Evolutionary conservation across 768 basidiomycete genomes (phyloP).

Genomic region (Albatrellus ellisii): DNA sequence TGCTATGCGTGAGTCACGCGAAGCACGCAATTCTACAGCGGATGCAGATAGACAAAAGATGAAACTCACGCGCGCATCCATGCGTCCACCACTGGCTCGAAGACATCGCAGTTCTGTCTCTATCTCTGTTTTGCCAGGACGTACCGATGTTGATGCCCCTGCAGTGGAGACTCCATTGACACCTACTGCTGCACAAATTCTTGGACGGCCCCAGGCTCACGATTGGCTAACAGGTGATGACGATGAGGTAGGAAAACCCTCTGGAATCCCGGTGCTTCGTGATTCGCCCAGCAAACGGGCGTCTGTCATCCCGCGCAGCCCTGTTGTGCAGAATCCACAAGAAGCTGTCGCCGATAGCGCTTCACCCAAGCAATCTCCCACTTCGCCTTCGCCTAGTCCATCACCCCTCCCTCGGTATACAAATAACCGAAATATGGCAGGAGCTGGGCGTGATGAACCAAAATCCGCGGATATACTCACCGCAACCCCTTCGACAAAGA

Average conservation of each 20-base stretch:
- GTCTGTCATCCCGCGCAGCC: constrained; percentile 38
- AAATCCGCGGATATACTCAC: constrained; percentile 8
- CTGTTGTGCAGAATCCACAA: constrained; percentile 18
- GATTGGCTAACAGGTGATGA: constrained; percentile 75
- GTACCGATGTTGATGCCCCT: constrained; percentile 1
- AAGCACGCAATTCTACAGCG: constrained; percentile 2
- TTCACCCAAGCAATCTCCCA: neutral
- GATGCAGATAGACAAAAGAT: neutral
- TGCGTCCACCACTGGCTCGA: constrained; percentile 33
- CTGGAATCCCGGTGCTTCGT: constrained; percentile 36
- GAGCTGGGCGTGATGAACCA: constrained; percentile 1
- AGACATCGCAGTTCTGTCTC: constrained; percentile 33
- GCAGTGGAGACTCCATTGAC: constrained; percentile 2
- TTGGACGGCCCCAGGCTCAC: constrained; percentile 22
- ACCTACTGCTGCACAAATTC: constrained; percentile 16
- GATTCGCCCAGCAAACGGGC: constrained; percentile 64
- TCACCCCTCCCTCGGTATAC: constrained; percentile 3
- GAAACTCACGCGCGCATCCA: constrained; percentile 14
- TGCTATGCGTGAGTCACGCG: constrained; percentile 31
- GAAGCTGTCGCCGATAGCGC: constrained; percentile 11
- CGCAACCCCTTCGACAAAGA: constrained; percentile 9
- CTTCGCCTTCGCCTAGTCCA: constrained; percentile 9
- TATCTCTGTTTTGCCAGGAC: no score
- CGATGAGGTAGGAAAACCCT: constrained; percentile 19
- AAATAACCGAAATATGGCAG: constrained; percentile 1